Conservation (phyloP, 106 monocot species). For the Amphibolis antarctica region DNA sequence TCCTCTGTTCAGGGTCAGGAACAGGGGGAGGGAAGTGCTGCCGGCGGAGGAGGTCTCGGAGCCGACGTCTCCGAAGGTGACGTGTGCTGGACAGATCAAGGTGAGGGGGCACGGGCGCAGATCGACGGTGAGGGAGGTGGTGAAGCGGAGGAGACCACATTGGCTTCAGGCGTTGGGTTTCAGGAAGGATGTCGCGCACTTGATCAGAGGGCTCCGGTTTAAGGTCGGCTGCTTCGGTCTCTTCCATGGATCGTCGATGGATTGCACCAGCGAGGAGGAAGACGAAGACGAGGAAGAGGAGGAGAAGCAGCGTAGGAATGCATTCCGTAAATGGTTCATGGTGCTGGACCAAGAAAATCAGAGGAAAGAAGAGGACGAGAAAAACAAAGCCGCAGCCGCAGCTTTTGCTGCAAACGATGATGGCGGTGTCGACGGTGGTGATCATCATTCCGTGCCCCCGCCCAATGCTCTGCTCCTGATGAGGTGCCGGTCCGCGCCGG, state of each 20-base stretch:
- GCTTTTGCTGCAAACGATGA: not conserved
- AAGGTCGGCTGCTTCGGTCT: constrained; percentile 7
- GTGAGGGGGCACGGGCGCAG: constrained; percentile 16
- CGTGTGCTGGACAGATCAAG: constrained; percentile 85
- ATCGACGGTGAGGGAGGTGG: not conserved
- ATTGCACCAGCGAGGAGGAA: constrained; percentile 14
- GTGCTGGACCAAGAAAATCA: constrained; percentile 36
- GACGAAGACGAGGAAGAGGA: constrained; percentile 26
- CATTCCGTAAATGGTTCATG: constrained; percentile 80
- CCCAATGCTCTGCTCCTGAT: constrained; percentile 74
- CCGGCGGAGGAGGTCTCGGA: constrained; percentile 9
- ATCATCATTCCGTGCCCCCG: constrained; percentile 23
- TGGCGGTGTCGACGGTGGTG: not conserved
- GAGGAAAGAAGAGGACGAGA: constrained; percentile 5
- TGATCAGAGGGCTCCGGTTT: constrained; percentile 9
- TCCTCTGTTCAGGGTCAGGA: constrained; percentile 33
- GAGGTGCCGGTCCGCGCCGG: constrained; percentile 79
- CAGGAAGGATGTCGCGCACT: constrained; percentile 6
- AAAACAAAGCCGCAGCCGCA: constrained; percentile 9
- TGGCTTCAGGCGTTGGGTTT: constrained; percentile 33
- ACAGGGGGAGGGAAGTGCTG: not conserved
- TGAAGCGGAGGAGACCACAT: constrained; percentile 17
- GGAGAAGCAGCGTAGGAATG: constrained; percentile 8
- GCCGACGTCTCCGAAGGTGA: constrained; percentile 82
- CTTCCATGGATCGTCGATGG: not conserved